Evolutionary conservation across 345 rosid genomes (phyloP), one percentile per base, ranked within the genome.

Genomic region (Tarenaya hassleriana): DNA sequence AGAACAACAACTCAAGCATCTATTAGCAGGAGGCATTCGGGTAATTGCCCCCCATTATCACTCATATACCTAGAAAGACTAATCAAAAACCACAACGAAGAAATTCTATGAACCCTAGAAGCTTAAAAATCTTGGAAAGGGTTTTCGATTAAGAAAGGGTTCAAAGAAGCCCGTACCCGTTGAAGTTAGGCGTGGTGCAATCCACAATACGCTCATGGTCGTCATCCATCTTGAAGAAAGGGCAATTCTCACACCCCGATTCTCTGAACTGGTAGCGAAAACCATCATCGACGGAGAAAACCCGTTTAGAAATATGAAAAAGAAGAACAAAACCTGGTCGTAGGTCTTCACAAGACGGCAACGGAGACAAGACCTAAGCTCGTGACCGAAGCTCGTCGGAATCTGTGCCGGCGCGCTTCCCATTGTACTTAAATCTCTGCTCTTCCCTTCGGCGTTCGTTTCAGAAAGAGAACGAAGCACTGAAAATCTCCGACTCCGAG

Each of bases 301-400:
- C n/a, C n/a, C n/a, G n/a, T n/a, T n/a, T n/a, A n/a, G n/a, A n/a
- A n/a, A n/a, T n/a, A n/a, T n/a, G n/a, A n/a, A n/a, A 7, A 31
- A 9, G 50, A 52, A n/a, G 38, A 20, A 21, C 8, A 42, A 32
- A 0, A 82, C 90, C 92, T 86, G 92, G 55, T 86, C 92, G 57
- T 82, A 84, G 63, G 95, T 86, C 65, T 86, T 86, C 62, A 86
- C 84, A 38, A 88, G 96, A 8, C 88, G 95, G 53, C 91, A 80
- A 35, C 88, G 91, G 46, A 88, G 84, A 66, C 95, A 82, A 53
- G 95, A 88, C 63, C 96, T 78, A 9, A 88, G 83, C 57, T 82
- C 88, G 34, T 84, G 94, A 14, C 96, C 96, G 29, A 82, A 84
- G 72, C 95, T 88, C n/a, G 91, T 88, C 41, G 96, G 96, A 57